These are phyloP conservation scores for Talaromyces islandicus DNA, from an alignment of 2,329 filamentous ascomycete genomes.

Conservation along the genomic window DNA sequence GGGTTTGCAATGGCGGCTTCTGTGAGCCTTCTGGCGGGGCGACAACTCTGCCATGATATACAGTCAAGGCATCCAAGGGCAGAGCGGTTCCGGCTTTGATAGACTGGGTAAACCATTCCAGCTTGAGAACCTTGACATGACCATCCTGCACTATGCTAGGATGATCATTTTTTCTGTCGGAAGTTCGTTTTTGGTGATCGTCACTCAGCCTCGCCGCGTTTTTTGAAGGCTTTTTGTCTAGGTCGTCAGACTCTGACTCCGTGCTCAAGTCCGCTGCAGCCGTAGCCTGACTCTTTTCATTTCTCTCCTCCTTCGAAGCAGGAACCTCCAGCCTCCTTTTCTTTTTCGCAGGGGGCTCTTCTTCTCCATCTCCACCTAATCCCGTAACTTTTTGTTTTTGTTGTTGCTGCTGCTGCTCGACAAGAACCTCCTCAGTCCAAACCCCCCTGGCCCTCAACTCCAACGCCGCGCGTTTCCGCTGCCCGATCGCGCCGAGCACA, in stretches of 20 bases:
- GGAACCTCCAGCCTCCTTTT: conserved; percentile 16
- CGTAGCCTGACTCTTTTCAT: conserved; percentile 6
- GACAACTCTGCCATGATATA: conserved; percentile 46
- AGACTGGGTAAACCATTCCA: conserved; percentile 51
- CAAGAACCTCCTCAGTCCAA: conserved; percentile 33
- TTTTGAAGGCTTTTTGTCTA: conserved; percentile 17
- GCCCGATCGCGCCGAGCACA: conserved; percentile 66
- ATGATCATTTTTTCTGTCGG: background rate
- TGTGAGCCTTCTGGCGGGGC: conserved; percentile 24
- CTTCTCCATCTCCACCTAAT: background rate
- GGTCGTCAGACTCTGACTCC: conserved; percentile 20
- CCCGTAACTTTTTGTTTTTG: background rate
- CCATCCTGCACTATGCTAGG: conserved; percentile 14
- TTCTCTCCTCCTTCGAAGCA: background rate
- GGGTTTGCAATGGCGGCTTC: background rate
- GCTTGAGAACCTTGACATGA: conserved; percentile 44
- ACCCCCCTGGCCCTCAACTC: conserved; percentile 68
- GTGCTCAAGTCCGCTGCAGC: conserved; percentile 23
- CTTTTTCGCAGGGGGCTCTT: conserved; percentile 24
- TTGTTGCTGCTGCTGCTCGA: background rate
- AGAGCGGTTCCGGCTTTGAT: conserved; percentile 36
- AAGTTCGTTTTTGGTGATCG: background rate
- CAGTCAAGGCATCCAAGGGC: conserved; percentile 43
- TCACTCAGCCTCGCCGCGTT: background rate
- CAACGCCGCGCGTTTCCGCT: conserved; percentile 64